These are phyloP conservation scores for Amoebophrya sp. DNA, from an alignment of 169 alveolate genomes.

Conservation along the genomic window DNA sequence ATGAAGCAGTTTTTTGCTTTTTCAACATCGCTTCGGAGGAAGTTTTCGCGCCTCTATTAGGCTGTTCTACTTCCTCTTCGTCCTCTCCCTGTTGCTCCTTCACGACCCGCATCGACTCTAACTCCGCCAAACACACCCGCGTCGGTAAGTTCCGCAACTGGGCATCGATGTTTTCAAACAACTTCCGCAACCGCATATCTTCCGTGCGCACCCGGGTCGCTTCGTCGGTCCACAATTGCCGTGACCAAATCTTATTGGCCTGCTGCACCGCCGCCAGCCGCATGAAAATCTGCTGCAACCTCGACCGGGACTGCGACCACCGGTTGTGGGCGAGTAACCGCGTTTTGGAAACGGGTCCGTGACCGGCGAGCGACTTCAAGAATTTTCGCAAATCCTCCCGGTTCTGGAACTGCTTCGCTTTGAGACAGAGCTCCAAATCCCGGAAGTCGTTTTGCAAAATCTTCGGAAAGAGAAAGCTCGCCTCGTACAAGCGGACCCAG, in stretches of 20 bases:
- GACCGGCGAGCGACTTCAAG: neutral
- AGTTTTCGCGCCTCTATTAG: too few relatives aligned
- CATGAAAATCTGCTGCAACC: neutral
- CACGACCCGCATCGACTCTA: neutral
- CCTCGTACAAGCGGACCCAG: neutral
- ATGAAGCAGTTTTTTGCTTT: too few relatives aligned
- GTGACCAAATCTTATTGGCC: too few relatives aligned
- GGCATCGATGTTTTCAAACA: neutral
- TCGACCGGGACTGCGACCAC: neutral
- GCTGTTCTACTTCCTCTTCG: too few relatives aligned
- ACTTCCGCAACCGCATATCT: neutral
- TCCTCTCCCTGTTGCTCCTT: neutral
- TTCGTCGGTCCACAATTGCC: too few relatives aligned
- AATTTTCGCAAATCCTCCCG: neutral
- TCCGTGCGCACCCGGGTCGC: neutral
- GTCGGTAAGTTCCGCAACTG: neutral
- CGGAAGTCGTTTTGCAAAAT: neutral
- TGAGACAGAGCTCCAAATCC: neutral
- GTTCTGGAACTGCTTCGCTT: too few relatives aligned
- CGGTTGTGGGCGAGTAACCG: neutral
- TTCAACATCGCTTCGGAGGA: too few relatives aligned
- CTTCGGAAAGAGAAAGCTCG: neutral
- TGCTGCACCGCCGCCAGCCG: too few relatives aligned
- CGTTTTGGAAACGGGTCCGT: neutral
- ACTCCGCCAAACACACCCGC: neutral